A percentile compares a stretch with the other conserved stretches of the same genome.
phyloP scores from a whole-genome alignment of 805 yeast genomes.

The Cyberlindnera saturnus region DNA sequence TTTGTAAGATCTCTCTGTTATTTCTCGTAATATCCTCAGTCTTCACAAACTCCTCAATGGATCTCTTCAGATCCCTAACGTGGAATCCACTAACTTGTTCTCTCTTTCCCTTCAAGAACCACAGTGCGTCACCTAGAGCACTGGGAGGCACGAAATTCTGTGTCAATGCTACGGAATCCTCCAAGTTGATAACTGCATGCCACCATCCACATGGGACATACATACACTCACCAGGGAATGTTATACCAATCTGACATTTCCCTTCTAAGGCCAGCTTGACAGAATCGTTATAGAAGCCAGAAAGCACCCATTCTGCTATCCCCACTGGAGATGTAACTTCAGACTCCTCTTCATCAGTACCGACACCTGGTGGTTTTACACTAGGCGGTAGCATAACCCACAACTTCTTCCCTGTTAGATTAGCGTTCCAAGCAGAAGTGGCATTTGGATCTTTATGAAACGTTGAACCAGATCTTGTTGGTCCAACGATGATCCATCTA shows the following conservation, averaged over 20 bases:
- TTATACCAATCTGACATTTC: slow-evolving; percentile 60
- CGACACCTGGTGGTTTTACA: slow-evolving; percentile 78
- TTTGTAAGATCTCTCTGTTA: slow-evolving; percentile 17
- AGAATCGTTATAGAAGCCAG: slow-evolving; percentile 75
- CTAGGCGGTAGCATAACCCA: slow-evolving; percentile 89
- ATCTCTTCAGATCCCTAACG: slow-evolving; percentile 41
- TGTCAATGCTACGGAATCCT: slow-evolving; percentile 79
- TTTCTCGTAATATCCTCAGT: slow-evolving; percentile 11
- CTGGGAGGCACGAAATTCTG: slow-evolving; percentile 79
- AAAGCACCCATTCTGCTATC: slow-evolving; percentile 82
- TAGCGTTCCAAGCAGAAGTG: slow-evolving; percentile 88
- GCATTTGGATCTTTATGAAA: slow-evolving; percentile 92
- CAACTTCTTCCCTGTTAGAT: slow-evolving; percentile 65
- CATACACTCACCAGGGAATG: slow-evolving; percentile 78
- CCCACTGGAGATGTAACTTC: slow-evolving; percentile 93
- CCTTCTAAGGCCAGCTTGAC: slow-evolving; percentile 41
- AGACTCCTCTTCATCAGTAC: slow-evolving; percentile 67
- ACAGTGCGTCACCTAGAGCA: slow-evolving; percentile 53
- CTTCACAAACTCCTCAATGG: slow-evolving; percentile 28
- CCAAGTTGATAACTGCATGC: slow-evolving; percentile 87
- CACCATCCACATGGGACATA: slow-evolving; percentile 97
- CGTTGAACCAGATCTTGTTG: slow-evolving; percentile 76
- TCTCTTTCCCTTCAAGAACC: slow-evolving; percentile 59
- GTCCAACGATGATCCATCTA: slow-evolving; percentile 89
- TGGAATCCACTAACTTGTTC: slow-evolving; percentile 80